A percentile compares a stretch with the other conserved stretches of the same genome.
Conservation (phyloP, 208 protist species). For the Lotmaria passim region DNA sequence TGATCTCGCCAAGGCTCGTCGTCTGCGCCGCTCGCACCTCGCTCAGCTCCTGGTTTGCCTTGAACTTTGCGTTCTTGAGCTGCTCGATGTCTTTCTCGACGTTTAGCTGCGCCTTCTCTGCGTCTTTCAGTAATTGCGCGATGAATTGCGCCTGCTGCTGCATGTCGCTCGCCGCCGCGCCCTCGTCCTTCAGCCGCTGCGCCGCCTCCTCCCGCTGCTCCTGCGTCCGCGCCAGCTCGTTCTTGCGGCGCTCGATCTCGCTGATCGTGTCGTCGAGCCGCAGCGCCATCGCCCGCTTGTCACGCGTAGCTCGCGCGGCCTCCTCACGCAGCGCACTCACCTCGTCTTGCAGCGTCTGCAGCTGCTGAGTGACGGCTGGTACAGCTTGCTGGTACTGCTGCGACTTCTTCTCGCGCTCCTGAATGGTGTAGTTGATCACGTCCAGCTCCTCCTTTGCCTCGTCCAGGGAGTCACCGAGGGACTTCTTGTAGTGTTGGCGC, state of each 20-base stretch:
- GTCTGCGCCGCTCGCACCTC: constrained; percentile 65
- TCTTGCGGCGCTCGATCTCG: constrained; percentile 40
- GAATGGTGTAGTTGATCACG: constrained; percentile 57
- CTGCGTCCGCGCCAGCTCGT: constrained; percentile 40
- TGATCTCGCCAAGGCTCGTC: constrained; percentile 81
- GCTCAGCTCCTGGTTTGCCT: constrained; percentile 82
- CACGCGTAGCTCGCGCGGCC: constrained; percentile 49
- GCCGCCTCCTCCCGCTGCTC: constrained; percentile 28
- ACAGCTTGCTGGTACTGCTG: constrained; percentile 52
- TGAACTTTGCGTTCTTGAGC: constrained; percentile 86
- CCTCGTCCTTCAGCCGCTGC: constrained; percentile 47
- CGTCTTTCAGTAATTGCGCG: constrained; percentile 56
- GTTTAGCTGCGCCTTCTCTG: constrained; percentile 51
- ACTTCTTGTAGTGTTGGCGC: constrained; percentile 55
- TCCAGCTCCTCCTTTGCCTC: constrained; percentile 54
- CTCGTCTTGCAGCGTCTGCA: constrained; percentile 81
- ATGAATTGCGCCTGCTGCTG: constrained; percentile 70
- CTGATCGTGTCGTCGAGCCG: constrained; percentile 38
- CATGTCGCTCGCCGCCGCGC: constrained; percentile 56
- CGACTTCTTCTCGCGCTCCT: constrained; percentile 56
- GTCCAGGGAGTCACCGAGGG: constrained; percentile 34
- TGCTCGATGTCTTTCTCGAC: constrained; percentile 79
- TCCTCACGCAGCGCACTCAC: constrained; percentile 73
- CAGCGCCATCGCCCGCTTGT: constrained; percentile 43
- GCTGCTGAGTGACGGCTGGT: constrained; percentile 47